Base-by-base conservation (phyloP, 768 basidiomycete genomes). In the Termitomyces sp. region DNA sequence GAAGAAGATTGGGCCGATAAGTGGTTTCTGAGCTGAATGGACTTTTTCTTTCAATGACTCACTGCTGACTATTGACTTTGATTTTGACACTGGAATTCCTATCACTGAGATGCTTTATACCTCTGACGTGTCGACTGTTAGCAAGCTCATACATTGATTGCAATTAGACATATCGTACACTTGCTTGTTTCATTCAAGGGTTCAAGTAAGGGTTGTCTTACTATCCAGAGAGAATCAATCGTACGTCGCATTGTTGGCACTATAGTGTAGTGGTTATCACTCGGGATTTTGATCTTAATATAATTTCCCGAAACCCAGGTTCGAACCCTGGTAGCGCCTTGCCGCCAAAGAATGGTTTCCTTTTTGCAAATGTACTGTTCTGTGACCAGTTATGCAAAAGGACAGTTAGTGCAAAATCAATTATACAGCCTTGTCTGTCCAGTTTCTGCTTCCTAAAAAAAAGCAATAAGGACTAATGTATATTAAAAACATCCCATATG, bases 231-330 rank as follows among this genome's bases (percentile, higher is more conserved):
- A n/a, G n/a, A n/a, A n/a, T n/a, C n/a, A n/a, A n/a, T n/a, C n/a
- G n/a, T n/a, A n/a, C n/a, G n/a, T n/a, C n/a, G n/a, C 12, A 7
- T 3, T 3, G 8, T 1, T 12, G 59, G 59, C 52, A 53, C 48
- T 61, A 57, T 61, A 51, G 59, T 61, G 59, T 61, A 61, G 59
- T 54, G 56, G 59, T 60, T 55, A 61, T 57, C 59, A 60, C 59
- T 60, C 59, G 59, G 59, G 59, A 60, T 60, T 60, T 60, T 60
- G 59, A 60, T 1, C 8, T 0, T 5, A n/a, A n/a, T n/a, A n/a
- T 16, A 14, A 18, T 14, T 56, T 60, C 59, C 59, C 59, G 59
- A 36, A 57, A 60, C 59, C 59, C 56, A 60, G 59, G 59, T 60
- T 60, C 59, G 59, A 60, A 60, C 59, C 59, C 56, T 60, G 59